Evolutionary conservation across 306 rosid genomes (phyloP).

Genomic region (Trifolium repens): DNA sequence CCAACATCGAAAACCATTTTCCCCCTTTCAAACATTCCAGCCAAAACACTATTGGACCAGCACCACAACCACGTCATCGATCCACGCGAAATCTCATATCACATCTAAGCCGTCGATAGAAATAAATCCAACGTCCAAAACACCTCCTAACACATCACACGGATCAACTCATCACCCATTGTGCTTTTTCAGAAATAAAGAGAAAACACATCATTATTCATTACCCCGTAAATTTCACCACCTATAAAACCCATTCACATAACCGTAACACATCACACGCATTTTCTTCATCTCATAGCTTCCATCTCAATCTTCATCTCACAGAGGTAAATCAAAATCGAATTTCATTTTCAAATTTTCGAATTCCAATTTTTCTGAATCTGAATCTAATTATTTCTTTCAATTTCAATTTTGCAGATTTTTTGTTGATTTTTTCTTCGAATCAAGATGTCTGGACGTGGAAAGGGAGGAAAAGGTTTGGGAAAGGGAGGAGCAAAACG

Average conservation of each 20-base stretch:
- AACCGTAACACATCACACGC: background rate
- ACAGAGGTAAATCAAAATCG: background rate
- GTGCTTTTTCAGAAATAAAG: background rate
- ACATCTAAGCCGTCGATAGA: conserved; percentile 21
- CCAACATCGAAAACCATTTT: background rate
- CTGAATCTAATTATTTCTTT: background rate
- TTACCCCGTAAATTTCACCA: background rate
- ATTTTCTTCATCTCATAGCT: background rate
- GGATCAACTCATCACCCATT: conserved; percentile 31
- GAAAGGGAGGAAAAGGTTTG: conserved; percentile 76
- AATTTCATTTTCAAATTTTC: background rate
- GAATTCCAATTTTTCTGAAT: too few relatives aligned
- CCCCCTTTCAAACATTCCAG: background rate
- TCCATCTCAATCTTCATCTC: background rate
- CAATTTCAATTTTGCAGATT: background rate
- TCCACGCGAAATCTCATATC: background rate
- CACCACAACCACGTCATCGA: conserved; percentile 49
- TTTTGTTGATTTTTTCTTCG: background rate
- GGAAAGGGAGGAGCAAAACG: conserved; percentile 86
- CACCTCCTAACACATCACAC: background rate
- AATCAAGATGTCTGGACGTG: conserved; percentile 67
- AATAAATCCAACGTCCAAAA: conserved; percentile 34
- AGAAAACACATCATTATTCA: background rate
- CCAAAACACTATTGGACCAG: background rate
- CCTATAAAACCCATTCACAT: conserved; percentile 6